These are phyloP conservation scores for Salix brachista DNA, from an alignment of 345 rosid species.

Conservation along the genomic window DNA sequence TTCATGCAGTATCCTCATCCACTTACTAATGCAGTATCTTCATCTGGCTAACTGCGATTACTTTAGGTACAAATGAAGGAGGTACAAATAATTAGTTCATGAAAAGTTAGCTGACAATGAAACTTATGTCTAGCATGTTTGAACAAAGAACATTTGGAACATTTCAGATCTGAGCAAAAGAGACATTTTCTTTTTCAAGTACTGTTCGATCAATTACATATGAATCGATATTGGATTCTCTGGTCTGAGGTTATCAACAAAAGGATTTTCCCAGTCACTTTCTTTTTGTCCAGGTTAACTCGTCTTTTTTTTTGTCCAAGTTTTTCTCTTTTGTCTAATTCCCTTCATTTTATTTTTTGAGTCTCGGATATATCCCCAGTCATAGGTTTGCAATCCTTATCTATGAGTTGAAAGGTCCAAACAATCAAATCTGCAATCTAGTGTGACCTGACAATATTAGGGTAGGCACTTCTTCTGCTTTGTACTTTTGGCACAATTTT, in stretches of 20 bases:
- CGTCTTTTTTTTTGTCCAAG: too few relatives aligned
- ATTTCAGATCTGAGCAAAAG: neutral
- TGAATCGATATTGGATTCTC: neutral
- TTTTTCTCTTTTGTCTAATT: neutral
- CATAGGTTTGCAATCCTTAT: neutral
- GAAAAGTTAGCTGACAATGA: too few relatives aligned
- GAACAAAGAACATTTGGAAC: neutral
- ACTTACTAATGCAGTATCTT: too few relatives aligned
- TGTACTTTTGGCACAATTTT: neutral
- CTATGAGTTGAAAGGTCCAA: neutral
- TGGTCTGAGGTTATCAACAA: neutral
- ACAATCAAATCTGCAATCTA: neutral
- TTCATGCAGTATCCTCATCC: too few relatives aligned
- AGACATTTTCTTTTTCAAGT: neutral
- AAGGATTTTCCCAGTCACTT: neutral
- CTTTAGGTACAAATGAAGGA: too few relatives aligned
- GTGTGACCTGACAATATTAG: neutral
- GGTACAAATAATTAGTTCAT: too few relatives aligned
- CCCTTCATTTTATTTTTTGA: neutral
- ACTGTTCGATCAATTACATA: neutral
- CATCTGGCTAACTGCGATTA: too few relatives aligned
- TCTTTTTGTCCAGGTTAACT: neutral
- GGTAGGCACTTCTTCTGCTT: neutral
- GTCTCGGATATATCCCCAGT: neutral
- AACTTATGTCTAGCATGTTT: too few relatives aligned